Evolutionary conservation across 192 early-diverging fungal species (phyloP).

Genomic region (Mortierella alpina): DNA sequence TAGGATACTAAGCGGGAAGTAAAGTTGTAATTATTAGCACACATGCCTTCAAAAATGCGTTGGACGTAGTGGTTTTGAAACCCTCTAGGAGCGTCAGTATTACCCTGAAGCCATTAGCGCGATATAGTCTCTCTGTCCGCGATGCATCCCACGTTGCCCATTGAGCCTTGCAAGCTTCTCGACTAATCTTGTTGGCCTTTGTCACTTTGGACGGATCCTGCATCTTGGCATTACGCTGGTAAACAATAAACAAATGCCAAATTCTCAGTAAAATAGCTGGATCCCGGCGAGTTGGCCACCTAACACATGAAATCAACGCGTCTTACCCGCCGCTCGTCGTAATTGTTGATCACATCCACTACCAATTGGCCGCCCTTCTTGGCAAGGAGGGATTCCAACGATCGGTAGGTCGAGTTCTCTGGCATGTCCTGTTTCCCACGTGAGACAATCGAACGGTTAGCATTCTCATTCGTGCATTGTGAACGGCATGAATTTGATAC

Average conservation of each 20-base stretch:
- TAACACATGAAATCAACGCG: neutral
- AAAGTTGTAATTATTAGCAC: neutral
- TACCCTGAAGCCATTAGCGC: constrained; percentile 83
- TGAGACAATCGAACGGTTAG: neutral
- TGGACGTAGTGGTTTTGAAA: neutral
- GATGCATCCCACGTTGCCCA: constrained; percentile 72
- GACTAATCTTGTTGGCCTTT: constrained; percentile 75
- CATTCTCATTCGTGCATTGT: neutral
- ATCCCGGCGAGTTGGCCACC: neutral
- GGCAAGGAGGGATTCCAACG: constrained; percentile 58
- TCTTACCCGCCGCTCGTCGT: constrained; percentile 68
- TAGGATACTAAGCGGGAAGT: constrained; percentile 59
- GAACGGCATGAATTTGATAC: neutral
- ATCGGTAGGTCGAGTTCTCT: constrained; percentile 41
- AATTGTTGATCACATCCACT: constrained; percentile 68
- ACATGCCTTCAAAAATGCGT: neutral
- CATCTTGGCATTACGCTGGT: constrained; percentile 61
- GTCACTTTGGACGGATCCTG: constrained; percentile 77
- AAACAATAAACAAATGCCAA: neutral
- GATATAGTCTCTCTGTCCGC: constrained; percentile 70
- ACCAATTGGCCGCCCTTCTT: constrained; percentile 69
- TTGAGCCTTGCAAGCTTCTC: constrained; percentile 64
- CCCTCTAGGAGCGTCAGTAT: neutral
- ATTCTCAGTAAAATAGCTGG: neutral
- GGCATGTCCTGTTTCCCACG: constrained; percentile 31